Conservation (phyloP, 2,329 filamentous ascomycete species). For the Pseudonectria foliicola region DNA sequence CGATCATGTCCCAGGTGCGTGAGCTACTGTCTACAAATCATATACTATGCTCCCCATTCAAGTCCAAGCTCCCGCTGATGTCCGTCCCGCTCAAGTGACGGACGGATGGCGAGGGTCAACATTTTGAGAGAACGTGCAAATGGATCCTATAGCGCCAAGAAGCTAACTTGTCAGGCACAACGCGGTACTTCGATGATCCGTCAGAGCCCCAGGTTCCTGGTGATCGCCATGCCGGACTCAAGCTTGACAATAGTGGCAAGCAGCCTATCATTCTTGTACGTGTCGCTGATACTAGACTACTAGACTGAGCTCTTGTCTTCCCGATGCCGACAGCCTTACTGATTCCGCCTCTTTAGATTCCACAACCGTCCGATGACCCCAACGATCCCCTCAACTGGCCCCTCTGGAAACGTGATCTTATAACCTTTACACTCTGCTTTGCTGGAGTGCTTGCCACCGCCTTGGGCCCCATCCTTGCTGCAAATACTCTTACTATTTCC, state of each 20-base stretch:
- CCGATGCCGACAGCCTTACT: background rate
- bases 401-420: conserved; percentile 74
- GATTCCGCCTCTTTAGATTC: conserved; percentile 36
- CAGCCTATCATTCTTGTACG: conserved; percentile 68
- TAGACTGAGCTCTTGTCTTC: background rate
- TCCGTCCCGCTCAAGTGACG: too few relatives aligned
- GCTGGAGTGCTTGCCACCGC: conserved; percentile 77
- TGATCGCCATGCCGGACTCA: conserved; percentile 45
- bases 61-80: too few relatives aligned
- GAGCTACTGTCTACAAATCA: too few relatives aligned
- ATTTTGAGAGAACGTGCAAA: too few relatives aligned
- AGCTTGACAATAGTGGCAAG: conserved; percentile 62
- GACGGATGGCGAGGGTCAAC: too few relatives aligned
- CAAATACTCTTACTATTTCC: conserved; percentile 74
- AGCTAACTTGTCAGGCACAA: conserved; percentile 41
- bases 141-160: background rate
- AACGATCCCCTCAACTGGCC: conserved; percentile 87
- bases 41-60: too few relatives aligned
- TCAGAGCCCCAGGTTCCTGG: conserved; percentile 37
- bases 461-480: conserved; percentile 78
- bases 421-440: conserved; percentile 70
- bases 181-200: conserved; percentile 57
- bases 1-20: conserved; percentile 71
- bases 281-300: background rate
- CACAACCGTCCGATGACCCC: conserved; percentile 84